Evolutionary conservation across 345 rosid species (phyloP), one percentile per base, ranked within the genome.

Genomic region (Melastoma malabathricum): DNA sequence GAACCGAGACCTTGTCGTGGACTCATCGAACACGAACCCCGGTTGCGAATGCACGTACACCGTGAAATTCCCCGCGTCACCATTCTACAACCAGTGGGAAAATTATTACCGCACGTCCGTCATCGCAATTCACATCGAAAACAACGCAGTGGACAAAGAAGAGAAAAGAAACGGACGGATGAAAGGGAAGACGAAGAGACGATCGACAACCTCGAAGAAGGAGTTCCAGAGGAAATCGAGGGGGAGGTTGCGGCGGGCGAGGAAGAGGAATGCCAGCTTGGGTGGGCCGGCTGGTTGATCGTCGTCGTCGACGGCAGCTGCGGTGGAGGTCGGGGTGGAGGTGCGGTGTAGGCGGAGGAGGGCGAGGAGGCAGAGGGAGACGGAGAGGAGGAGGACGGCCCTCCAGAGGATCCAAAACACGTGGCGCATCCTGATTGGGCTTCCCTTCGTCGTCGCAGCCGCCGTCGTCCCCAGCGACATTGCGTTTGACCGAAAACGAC

Each of bases 31-130:
- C 38, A 74, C 71, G 49, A 82, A 82, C 3, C 89, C 95, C 13
- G 98, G 98, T 51, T 58, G 61, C 39, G 96, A 82, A 65, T 87
- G 98, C 19, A 87, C 31, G 66, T 66, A 71, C 45, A 92, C 65
- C 14, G 96, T 80, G 73, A 82, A 84, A 41, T 74, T 77, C 12
- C 59, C 74, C 67, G 45, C 67, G 59, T 80, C 86, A 52, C 68
- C 89, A 44, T 59, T 72, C 96, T 90, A 68, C 43, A 52, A 57
- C 43, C 43, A n/a, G 25, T 1, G 4, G 25, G 25, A 22, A 22
- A 46, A 5, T 52, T 55, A 31, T 1, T 10, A 48, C 9, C 13
- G 15, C 34, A 3, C 39, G 39, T 50, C 54, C 41, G 18, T 25
- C 38, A 13, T 41, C 13, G 14, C n/a, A 3, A 18, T 13, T 34